These are phyloP conservation scores for Aciculosporium take DNA, from an alignment of 2,329 filamentous ascomycete genomes.

Conservation along the genomic window DNA sequence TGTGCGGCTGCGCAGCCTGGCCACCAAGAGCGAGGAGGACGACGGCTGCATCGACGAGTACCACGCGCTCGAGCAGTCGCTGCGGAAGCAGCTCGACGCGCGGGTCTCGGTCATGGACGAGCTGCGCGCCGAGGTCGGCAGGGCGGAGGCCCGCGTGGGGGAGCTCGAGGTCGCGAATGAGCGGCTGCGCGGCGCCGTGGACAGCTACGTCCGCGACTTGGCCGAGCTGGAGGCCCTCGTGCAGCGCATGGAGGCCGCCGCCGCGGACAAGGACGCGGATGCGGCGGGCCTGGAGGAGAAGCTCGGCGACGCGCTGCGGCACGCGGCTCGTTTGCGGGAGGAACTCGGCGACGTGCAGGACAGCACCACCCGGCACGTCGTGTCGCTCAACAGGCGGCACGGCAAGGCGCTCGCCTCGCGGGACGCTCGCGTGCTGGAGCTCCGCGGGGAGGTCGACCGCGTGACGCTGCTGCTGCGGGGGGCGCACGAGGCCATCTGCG, in stretches of 20 bases:
- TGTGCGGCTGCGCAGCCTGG: constrained; percentile 32
- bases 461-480: constrained; percentile 28
- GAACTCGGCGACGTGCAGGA: constrained; percentile 26
- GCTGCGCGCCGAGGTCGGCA: constrained; percentile 27
- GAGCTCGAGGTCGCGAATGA: constrained; percentile 37
- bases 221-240: constrained; percentile 38
- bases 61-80: constrained; percentile 38
- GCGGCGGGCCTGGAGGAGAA: constrained; percentile 30
- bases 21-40: constrained; percentile 29
- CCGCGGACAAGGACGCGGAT: constrained; percentile 21
- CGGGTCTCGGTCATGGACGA: constrained; percentile 37
- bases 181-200: constrained; percentile 36
- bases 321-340: constrained; percentile 23
- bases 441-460: constrained; percentile 33
- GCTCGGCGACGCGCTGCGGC: constrained; percentile 26
- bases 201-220: constrained; percentile 39
- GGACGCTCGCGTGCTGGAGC: constrained; percentile 34
- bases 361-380: constrained; percentile 18
- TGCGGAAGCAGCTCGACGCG: constrained; percentile 41
- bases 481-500: constrained; percentile 32
- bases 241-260: constrained; percentile 29
- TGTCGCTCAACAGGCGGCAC: constrained; percentile 25
- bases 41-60: constrained; percentile 47
- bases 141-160: constrained; percentile 21
- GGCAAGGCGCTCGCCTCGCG: constrained; percentile 34